Conservation (phyloP, 192 early-diverging fungal genomes). For the Cetraspora pellucida region DNA sequence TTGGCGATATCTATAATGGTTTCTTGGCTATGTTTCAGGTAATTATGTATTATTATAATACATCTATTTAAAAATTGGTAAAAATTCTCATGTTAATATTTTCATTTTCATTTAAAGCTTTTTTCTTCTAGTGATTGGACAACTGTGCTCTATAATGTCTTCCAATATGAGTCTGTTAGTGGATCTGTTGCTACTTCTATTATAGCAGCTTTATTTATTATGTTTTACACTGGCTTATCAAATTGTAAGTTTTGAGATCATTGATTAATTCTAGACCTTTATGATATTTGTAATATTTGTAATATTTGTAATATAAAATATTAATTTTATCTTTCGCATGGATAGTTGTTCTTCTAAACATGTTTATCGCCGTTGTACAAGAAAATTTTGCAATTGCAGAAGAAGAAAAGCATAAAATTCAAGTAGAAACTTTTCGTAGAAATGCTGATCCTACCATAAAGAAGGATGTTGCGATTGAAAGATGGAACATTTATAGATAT, state of each 20-base stretch:
- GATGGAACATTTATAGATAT: constrained; percentile 55
- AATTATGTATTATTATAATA: neutral
- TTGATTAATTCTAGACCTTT: neutral
- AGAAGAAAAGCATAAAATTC: constrained; percentile 54
- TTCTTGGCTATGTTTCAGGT: constrained; percentile 60
- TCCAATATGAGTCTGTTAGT: constrained; percentile 40
- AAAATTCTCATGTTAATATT: neutral
- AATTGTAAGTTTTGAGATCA: constrained; percentile 51
- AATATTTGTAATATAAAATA: neutral
- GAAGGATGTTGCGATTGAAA: constrained; percentile 46
- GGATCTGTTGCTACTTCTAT: constrained; percentile 36
- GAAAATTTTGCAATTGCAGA: constrained; percentile 67
- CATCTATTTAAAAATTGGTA: neutral
- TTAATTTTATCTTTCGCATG: neutral
- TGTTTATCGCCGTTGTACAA: constrained; percentile 68
- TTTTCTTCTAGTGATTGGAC: constrained; percentile 70
- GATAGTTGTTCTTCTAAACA: constrained; percentile 62
- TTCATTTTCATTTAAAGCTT: constrained; percentile 39
- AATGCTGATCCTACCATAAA: constrained; percentile 37
- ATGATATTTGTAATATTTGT: neutral
- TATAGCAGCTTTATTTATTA: constrained; percentile 52
- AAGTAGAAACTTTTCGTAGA: constrained; percentile 48
- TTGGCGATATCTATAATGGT: constrained; percentile 57
- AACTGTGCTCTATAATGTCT: constrained; percentile 54
- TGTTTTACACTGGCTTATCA: constrained; percentile 57